Base-by-base conservation (phyloP, 768 basidiomycete genomes). In the Lactarius vividus region DNA sequence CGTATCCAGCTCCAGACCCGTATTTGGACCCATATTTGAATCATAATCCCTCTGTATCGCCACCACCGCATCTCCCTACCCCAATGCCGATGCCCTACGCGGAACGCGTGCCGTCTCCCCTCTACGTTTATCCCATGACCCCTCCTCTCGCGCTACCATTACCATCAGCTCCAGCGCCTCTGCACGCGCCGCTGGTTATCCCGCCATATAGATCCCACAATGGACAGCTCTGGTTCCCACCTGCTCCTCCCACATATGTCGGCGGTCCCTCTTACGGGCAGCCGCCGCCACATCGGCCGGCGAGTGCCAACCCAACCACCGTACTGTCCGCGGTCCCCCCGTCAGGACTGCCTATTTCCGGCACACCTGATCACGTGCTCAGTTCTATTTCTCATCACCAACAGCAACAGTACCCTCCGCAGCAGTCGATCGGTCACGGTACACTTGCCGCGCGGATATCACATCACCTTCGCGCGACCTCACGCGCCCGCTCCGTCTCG, bases 401-500 rank as follows among this genome's bases (percentile, higher is more conserved):
- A 11, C 35, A 39, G 23, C 44, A 59, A 35, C 11, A 61, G 62
- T 35, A 56, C 39, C 28, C 54, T 11, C 23, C 37, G 28, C 61
- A 81, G 56, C 76, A 79, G 4, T 81, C 85, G 75, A 84, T 84
- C 70, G 85, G 85, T 40, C 86, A 86, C 71, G 88, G 87, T 46
- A 81, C 83, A 63, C 82, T 82, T 20, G 83, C 87, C 23, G 80
- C 82, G 4, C 81, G 86, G 15, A 80, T 87, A 52, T 75, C 88
- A 29, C 83, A 82, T 55, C 87, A 88, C 67, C 75, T 90, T 11
- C 82, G 83, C 57, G 73, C 81, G 52, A 81, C 83, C 16, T 85
- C 84, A 29, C 79, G 88, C 16, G 76, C 84, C 66, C 83, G 84
- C 29, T 86, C 87, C 0, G 83, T 84, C 28, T 91, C 89, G 29